Conservation (phyloP, 441 rosid genomes). For the Capsella rubella region DNA sequence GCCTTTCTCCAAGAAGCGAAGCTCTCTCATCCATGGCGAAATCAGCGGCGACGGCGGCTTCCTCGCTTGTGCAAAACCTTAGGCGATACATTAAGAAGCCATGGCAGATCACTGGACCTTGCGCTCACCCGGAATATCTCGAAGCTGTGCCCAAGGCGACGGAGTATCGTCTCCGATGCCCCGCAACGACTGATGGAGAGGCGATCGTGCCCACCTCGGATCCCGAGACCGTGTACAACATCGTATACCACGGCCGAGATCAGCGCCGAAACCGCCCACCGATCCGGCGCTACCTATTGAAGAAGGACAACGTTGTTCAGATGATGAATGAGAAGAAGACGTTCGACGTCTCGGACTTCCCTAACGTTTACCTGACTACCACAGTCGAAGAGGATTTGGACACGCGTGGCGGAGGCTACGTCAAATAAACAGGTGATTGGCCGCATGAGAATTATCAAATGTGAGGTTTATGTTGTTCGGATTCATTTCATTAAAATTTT, state of each 20-base stretch:
- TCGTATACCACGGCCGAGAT: slow-evolving; percentile 75
- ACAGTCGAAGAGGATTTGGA: slow-evolving; percentile 69
- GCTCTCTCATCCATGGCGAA: slow-evolving; percentile 63
- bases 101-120: slow-evolving; percentile 92
- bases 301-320: slow-evolving; percentile 72
- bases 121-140: slow-evolving; percentile 81
- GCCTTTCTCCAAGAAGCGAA: not conserved
- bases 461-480: slow-evolving; percentile 8
- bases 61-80: slow-evolving; percentile 65
- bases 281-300: slow-evolving; percentile 66
- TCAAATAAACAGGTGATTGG: slow-evolving; percentile 48
- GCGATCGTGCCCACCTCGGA: slow-evolving; percentile 74
- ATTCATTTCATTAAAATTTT: not conserved
- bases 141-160: slow-evolving; percentile 60
- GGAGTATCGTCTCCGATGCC: slow-evolving; percentile 78
- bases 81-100: slow-evolving; percentile 83
- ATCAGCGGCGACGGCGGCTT: slow-evolving; percentile 50
- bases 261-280: slow-evolving; percentile 91
- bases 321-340: slow-evolving; percentile 77
- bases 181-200: slow-evolving; percentile 61
- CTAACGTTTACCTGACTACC: slow-evolving; percentile 76
- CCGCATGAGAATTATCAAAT: not conserved
- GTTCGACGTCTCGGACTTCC: slow-evolving; percentile 71
- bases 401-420: slow-evolving; percentile 85
- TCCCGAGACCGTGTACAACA: slow-evolving; percentile 90